Conservation (phyloP, 306 rosid genomes). For the Trifolium dubium region DNA sequence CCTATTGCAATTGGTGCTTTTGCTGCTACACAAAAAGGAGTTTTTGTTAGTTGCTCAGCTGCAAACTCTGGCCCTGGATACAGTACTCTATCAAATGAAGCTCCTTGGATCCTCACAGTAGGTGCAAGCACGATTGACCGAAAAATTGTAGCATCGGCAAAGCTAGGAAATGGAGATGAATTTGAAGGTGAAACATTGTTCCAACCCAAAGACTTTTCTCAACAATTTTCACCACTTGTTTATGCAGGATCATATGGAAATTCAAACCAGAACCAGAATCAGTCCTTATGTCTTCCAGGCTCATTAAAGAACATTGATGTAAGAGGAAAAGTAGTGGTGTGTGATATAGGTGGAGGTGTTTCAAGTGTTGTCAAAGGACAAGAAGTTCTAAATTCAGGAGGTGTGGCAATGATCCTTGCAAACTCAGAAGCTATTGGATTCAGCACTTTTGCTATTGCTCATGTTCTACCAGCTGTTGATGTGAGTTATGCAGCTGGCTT, state of each 20-base stretch:
- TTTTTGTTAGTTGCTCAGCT: constrained; percentile 73
- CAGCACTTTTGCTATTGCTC: constrained; percentile 32
- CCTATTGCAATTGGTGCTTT: constrained; percentile 68
- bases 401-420: constrained; percentile 56
- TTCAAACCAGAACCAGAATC: background rate
- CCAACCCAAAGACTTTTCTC: constrained; percentile 43
- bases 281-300: constrained; percentile 33
- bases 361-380: background rate
- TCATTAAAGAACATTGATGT: constrained; percentile 42
- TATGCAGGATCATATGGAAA: constrained; percentile 35
- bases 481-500: constrained; percentile 47
- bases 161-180: constrained; percentile 55
- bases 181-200: constrained; percentile 49
- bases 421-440: constrained; percentile 29
- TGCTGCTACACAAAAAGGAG: constrained; percentile 58
- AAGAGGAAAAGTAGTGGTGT: constrained; percentile 58
- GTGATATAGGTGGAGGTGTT: constrained; percentile 47
- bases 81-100: constrained; percentile 54
- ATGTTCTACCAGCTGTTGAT: constrained; percentile 56
- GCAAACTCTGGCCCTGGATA: constrained; percentile 58
- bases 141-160: constrained; percentile 49
- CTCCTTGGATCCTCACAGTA: constrained; percentile 71
- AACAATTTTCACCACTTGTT: constrained; percentile 47
- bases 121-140: constrained; percentile 65
- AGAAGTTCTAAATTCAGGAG: constrained; percentile 53